Percentiles rank a stretch among this genome's conserved stretches.
Evolutionary conservation across 2,329 filamentous ascomycete genomes (phyloP).

Genomic region (Monilinia polystroma): DNA sequence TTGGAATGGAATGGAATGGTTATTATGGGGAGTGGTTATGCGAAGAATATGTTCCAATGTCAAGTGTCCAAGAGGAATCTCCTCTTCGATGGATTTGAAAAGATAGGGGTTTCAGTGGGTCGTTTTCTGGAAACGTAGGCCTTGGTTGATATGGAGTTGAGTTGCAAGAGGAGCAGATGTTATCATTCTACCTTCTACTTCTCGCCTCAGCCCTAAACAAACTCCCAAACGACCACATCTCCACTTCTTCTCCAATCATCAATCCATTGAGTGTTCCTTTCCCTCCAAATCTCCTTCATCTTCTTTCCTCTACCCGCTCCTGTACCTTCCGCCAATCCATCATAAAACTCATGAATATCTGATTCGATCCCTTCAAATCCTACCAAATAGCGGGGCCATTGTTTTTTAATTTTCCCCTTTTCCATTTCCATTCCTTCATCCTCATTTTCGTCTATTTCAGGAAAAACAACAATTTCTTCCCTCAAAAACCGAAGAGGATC

Average conservation of each 20-base stretch:
- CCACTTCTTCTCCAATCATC: slow-evolving; percentile 60
- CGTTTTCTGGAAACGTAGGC: too few species aligned
- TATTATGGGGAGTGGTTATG: too few species aligned
- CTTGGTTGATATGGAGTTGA: too few species aligned
- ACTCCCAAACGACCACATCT: slow-evolving; percentile 59
- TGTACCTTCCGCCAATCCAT: slow-evolving; percentile 46
- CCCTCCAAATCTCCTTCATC: slow-evolving; percentile 46
- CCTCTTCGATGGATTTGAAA: too few species aligned
- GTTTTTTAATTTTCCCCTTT: background rate
- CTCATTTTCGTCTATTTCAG: background rate
- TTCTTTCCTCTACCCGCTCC: slow-evolving; percentile 47
- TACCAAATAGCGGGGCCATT: slow-evolving; percentile 56
- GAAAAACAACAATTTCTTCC: slow-evolving; percentile 37
- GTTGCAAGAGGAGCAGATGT: too few species aligned
- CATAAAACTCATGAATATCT: slow-evolving; percentile 38
- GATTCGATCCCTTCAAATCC: slow-evolving; percentile 60
- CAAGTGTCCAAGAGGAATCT: too few species aligned
- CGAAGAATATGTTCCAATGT: too few species aligned
- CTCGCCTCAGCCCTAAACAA: slow-evolving; percentile 29
- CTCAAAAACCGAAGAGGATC: slow-evolving; percentile 58
- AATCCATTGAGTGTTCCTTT: slow-evolving; percentile 61
- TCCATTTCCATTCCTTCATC: background rate
- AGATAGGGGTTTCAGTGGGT: too few species aligned
- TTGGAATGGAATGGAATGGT: too few species aligned
- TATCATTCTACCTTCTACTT: too few species aligned